Percentiles rank a stretch among this genome's conserved stretches.
Conservation (phyloP, 2,329 filamentous ascomycete genomes). For the Chalaropsis ovoidea region DNA sequence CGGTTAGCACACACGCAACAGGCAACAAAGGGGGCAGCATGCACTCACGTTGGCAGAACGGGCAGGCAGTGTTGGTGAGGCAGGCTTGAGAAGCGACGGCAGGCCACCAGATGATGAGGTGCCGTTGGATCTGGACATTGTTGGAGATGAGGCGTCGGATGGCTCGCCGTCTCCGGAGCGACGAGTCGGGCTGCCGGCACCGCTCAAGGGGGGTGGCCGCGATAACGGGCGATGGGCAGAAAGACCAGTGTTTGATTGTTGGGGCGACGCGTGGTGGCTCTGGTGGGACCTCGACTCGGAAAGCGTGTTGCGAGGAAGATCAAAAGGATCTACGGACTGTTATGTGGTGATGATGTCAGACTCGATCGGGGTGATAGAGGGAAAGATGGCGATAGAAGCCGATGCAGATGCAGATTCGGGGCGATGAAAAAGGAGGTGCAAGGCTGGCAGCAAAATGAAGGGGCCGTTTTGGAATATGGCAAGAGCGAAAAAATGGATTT, state of each 20-base stretch:
- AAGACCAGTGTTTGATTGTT: conserved; percentile 34
- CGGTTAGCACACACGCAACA: conserved; percentile 24
- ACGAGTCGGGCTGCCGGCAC: conserved; percentile 19
- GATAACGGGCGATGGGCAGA: conserved; percentile 42
- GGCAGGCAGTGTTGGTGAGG: conserved; percentile 23
- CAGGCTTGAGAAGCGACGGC: conserved; percentile 25
- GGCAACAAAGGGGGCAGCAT: not conserved
- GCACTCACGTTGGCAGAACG: conserved; percentile 19
- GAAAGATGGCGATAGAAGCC: not conserved
- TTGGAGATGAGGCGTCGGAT: conserved; percentile 41
- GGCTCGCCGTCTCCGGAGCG: conserved; percentile 26
- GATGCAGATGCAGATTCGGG: conserved; percentile 1
- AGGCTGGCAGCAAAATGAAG: conserved; percentile 5
- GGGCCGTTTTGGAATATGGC: not conserved
- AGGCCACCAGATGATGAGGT: conserved; percentile 22
- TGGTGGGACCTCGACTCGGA: conserved; percentile 15
- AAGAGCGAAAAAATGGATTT: conserved; percentile 23
- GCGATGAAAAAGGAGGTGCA: conserved; percentile 12
- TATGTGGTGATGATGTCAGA: not conserved
- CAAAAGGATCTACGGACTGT: conserved; percentile 14
- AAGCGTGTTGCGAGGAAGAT: conserved; percentile 16
- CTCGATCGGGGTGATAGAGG: conserved; percentile 1
- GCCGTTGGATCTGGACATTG: conserved; percentile 24
- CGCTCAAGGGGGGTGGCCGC: conserved; percentile 29
- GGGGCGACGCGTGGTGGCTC: conserved; percentile 42